Evolutionary conservation across 257 asterid species (phyloP).

Genomic region (Nicotiana sylvestris): DNA sequence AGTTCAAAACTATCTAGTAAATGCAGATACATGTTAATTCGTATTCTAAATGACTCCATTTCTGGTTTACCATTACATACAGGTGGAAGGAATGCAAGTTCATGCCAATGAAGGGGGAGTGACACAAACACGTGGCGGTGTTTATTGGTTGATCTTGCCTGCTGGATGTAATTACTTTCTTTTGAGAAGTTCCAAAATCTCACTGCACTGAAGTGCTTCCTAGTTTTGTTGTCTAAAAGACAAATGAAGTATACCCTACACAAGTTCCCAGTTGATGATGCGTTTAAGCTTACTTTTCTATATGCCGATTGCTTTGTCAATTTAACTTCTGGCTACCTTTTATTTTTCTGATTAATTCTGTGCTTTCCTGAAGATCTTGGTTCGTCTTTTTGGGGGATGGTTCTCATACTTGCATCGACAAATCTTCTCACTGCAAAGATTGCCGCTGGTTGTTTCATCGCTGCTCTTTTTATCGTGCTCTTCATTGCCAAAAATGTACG

Average conservation of each 20-base stretch:
- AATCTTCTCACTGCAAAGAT: constrained; percentile 71
- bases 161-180: constrained; percentile 76
- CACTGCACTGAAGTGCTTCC: background rate
- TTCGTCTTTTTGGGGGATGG: constrained; percentile 98
- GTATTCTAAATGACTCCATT: background rate
- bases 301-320: background rate
- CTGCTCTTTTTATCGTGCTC: constrained; percentile 73
- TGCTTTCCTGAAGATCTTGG: constrained; percentile 65
- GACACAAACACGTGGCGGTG: constrained; percentile 91
- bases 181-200: background rate
- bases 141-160: constrained; percentile 91
- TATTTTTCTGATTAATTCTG: background rate
- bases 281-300: background rate
- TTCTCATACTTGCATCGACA: constrained; percentile 90
- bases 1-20: background rate
- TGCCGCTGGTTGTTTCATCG: constrained; percentile 90
- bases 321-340: background rate
- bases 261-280: background rate
- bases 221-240: background rate
- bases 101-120: constrained; percentile 94
- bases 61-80: constrained; percentile 3
- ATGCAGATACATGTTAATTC: background rate
- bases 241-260: background rate
- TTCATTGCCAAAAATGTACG: constrained; percentile 89
- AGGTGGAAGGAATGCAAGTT: constrained; percentile 95